Conservation (phyloP, 148 eudicot genomes). For the Chenopodium quinoa region DNA sequence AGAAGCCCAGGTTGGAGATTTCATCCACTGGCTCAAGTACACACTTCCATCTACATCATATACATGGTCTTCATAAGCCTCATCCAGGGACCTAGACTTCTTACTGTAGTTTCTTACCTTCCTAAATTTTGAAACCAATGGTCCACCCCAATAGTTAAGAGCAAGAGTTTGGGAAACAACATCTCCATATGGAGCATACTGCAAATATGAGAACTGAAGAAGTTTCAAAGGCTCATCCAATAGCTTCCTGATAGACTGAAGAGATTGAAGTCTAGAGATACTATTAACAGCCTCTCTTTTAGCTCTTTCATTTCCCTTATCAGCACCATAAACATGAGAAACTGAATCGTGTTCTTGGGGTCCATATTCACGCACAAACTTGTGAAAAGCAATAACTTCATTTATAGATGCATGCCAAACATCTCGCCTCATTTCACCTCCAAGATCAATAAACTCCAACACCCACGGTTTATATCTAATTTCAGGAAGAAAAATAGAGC, state of each 20-base stretch:
- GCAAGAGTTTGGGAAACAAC: conserved; percentile 84
- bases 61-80: conserved; percentile 48
- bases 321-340: conserved; percentile 56
- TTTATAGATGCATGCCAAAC: conserved; percentile 78
- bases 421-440: conserved; percentile 89
- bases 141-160: conserved; percentile 92
- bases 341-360: conserved; percentile 63
- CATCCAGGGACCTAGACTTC: conserved; percentile 29
- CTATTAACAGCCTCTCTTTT: conserved; percentile 45
- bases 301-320: conserved; percentile 71
- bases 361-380: conserved; percentile 69
- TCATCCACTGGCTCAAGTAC: conserved; percentile 77
- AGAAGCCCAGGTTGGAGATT: conserved; percentile 75
- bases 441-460: conserved; percentile 79
- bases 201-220: conserved; percentile 67
- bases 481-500: background rate
- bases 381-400: conserved; percentile 71
- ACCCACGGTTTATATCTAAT: conserved; percentile 65
- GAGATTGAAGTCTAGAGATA: conserved; percentile 81
- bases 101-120: conserved; percentile 27
- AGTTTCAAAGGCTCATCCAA: conserved; percentile 82
- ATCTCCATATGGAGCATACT: conserved; percentile 66
- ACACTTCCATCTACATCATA: conserved; percentile 86
- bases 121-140: conserved; percentile 38
- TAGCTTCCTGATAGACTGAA: conserved; percentile 61